These are phyloP conservation scores for Globisporangium emineosum DNA, from an alignment of 352 stramenopile species.

Conservation along the genomic window DNA sequence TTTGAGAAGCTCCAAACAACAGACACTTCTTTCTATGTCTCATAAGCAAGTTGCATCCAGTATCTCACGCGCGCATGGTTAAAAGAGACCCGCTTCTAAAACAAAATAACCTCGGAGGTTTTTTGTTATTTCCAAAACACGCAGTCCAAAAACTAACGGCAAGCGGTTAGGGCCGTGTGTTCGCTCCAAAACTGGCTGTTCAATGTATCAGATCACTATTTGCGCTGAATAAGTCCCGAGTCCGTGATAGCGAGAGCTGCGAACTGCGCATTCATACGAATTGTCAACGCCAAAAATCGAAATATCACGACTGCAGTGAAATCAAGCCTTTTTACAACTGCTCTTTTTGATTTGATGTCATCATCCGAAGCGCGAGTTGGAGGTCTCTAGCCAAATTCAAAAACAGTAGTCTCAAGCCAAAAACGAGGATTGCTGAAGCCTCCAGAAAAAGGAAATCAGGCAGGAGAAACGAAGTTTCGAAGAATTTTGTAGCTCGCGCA, in stretches of 20 bases:
- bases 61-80: neutral
- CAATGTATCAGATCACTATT: neutral
- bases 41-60: neutral
- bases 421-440: no score
- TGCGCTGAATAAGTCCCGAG: neutral
- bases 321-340: neutral
- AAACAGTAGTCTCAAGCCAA: no score
- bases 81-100: neutral
- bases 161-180: neutral
- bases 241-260: neutral
- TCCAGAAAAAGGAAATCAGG: neutral
- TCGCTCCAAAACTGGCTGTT: neutral
- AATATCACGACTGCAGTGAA: neutral
- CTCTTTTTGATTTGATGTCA: neutral
- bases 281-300: neutral
- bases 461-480: neutral
- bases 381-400: no score
- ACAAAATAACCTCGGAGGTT: neutral
- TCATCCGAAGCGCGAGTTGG: neutral
- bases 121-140: neutral
- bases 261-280: neutral
- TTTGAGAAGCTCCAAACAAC: neutral
- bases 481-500: neutral
- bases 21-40: neutral
- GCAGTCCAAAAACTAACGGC: neutral